phyloP scores from a whole-genome alignment of 768 basidiomycete genomes.

The Serendipita sp. region DNA sequence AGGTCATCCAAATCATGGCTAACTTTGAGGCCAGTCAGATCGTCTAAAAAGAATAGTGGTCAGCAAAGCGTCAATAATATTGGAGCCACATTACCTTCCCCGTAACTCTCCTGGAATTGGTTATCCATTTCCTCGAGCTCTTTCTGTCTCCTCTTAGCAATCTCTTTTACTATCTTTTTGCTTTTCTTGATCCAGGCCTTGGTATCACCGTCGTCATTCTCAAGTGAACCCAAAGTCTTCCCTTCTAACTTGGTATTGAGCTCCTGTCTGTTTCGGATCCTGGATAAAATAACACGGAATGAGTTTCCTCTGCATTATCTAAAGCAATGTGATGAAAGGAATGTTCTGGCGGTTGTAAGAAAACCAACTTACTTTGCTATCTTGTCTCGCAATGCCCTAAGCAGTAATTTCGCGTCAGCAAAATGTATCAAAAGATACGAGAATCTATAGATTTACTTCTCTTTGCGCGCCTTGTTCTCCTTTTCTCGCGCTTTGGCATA shows the following conservation, averaged over 20 bases:
- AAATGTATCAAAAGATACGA: neutral
- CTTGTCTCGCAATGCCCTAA: constrained; percentile 51
- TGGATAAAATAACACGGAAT: constrained; percentile 27
- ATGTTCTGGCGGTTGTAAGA: constrained; percentile 5
- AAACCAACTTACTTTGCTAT: constrained; percentile 75
- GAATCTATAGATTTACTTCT: constrained; percentile 43
- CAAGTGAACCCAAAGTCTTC: constrained; percentile 76
- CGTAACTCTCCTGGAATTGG: constrained; percentile 56
- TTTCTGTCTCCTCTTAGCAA: constrained; percentile 64
- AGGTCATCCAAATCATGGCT: constrained; percentile 85
- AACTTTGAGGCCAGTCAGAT: constrained; percentile 88
- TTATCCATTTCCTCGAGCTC: constrained; percentile 79
- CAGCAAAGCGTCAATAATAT: neutral
- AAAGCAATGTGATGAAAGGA: neutral
- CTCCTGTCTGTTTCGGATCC: constrained; percentile 87
- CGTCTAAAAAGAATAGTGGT: constrained; percentile 33
- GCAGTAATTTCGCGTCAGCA: constrained; percentile 16
- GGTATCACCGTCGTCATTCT: constrained; percentile 29
- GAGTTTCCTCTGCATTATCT: constrained; percentile 5
- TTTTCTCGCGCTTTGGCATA: constrained; percentile 55
- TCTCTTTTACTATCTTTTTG: constrained; percentile 82
- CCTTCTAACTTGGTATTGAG: constrained; percentile 86
- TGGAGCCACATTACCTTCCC: constrained; percentile 55
- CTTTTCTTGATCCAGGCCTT: constrained; percentile 80
- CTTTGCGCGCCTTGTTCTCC: constrained; percentile 52